Percentiles rank a stretch among this genome's conserved stretches.
Evolutionary conservation across 345 rosid species (phyloP).

Genomic region (Conringia planisiliqua): DNA sequence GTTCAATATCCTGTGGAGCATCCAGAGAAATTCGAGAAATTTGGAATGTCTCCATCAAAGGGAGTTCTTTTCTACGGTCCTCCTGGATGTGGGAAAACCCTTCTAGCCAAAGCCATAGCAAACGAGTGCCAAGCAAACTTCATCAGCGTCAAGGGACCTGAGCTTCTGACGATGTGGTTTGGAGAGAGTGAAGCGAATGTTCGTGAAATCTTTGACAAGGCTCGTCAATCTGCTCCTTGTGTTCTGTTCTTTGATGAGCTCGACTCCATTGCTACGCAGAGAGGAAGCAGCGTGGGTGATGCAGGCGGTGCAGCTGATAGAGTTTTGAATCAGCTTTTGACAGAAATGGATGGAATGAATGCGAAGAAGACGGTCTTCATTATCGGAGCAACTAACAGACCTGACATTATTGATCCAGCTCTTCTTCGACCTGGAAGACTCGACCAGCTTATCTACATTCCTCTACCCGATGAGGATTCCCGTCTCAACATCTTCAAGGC

Average conservation of each 20-base stretch:
- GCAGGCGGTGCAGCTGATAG: conserved; percentile 99
- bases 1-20: conserved; percentile 99
- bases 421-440: conserved; percentile 93
- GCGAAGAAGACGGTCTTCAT: conserved; percentile 95
- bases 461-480: conserved; percentile 93
- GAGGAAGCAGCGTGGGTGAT: conserved; percentile 84
- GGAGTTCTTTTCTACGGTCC: conserved; percentile 98
- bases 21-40: conserved; percentile 95
- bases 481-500: conserved; percentile 80
- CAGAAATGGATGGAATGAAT: conserved; percentile 98
- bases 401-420: conserved; percentile 92
- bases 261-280: conserved; percentile 97
- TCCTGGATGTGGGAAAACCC: conserved; percentile 98
- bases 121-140: conserved; percentile 97
- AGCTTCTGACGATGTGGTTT: conserved; percentile 97
- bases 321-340: conserved; percentile 89
- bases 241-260: conserved; percentile 94
- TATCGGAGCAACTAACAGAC: conserved; percentile 93
- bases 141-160: conserved; percentile 95
- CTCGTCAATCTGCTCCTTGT: conserved; percentile 93
- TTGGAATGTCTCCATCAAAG: conserved; percentile 96
- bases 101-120: conserved; percentile 94
- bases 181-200: conserved; percentile 98
- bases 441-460: conserved; percentile 92
- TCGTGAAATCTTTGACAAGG: conserved; percentile 94